Conservation (phyloP, 2,329 filamentous ascomycete species). For the Monosporascus ibericus region DNA sequence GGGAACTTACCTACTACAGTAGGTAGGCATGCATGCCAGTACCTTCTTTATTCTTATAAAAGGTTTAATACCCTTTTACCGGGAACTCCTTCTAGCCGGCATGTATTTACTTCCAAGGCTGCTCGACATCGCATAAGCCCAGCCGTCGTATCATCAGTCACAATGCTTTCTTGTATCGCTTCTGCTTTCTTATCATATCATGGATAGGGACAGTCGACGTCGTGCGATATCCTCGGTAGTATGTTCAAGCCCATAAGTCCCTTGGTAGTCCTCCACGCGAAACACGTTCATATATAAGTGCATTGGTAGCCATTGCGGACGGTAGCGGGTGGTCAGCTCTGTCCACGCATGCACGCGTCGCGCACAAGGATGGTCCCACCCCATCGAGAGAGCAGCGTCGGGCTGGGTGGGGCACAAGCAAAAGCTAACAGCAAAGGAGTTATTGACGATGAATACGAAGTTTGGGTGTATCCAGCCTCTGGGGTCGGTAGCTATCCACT, state of each 20-base stretch:
- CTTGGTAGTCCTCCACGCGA: neutral
- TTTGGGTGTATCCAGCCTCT: constrained; percentile 26
- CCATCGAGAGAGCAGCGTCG: constrained; percentile 51
- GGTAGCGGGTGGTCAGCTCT: constrained; percentile 30
- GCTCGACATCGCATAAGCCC: constrained; percentile 30
- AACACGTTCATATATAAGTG: constrained; percentile 39
- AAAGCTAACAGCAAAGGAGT: constrained; percentile 45
- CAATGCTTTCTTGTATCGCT: neutral
- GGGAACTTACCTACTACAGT: too few species aligned
- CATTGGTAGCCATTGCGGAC: constrained; percentile 61
- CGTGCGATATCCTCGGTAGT: constrained; percentile 51
- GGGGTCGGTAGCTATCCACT: too few species aligned
- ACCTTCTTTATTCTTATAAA: constrained; percentile 28
- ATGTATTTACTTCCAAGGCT: constrained; percentile 34
- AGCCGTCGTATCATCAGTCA: constrained; percentile 1
- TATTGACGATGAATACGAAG: constrained; percentile 48
- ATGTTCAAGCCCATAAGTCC: constrained; percentile 40
- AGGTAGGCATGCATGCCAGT: too few species aligned
- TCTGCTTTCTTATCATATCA: constrained; percentile 50
- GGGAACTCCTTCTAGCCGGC: constrained; percentile 37
- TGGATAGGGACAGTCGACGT: constrained; percentile 52
- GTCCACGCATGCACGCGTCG: constrained; percentile 8
- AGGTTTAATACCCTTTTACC: constrained; percentile 39
- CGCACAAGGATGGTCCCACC: constrained; percentile 32
- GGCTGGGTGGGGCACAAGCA: constrained; percentile 52